Percentiles rank a stretch among this genome's conserved stretches.
phyloP scores from a whole-genome alignment of 1,139 yeast species.

The Candida dubliniensis region DNA sequence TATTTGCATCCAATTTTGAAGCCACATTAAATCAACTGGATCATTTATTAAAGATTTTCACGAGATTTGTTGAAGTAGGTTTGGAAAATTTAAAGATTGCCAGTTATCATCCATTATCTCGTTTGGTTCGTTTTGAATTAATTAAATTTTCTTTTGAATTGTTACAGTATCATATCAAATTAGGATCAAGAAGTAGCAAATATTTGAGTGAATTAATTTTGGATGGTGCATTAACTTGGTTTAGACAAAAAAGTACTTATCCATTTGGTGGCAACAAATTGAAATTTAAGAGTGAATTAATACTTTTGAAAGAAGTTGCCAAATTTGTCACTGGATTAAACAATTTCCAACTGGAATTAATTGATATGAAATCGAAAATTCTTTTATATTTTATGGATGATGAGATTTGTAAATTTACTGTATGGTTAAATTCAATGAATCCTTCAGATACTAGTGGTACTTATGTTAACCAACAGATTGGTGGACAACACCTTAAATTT shows the following conservation, averaged over 20 bases:
- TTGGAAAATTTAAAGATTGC: slow-evolving; percentile 57
- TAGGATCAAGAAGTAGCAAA: slow-evolving; percentile 46
- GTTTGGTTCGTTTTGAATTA: slow-evolving; percentile 73
- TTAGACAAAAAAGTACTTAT: slow-evolving; percentile 58
- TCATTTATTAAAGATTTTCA: slow-evolving; percentile 68
- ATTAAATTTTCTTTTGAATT: slow-evolving; percentile 68
- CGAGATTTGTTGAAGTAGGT: slow-evolving; percentile 60
- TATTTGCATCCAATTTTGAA: slow-evolving; percentile 80
- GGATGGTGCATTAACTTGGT: slow-evolving; percentile 79
- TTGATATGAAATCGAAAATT: slow-evolving; percentile 50
- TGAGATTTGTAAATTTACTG: slow-evolving; percentile 68
- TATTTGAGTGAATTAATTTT: slow-evolving; percentile 53
- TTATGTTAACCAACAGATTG: slow-evolving; percentile 31
- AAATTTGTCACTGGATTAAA: slow-evolving; percentile 25
- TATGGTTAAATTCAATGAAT: slow-evolving; percentile 76
- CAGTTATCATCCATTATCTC: slow-evolving; percentile 78
- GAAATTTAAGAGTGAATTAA: slow-evolving; percentile 68
- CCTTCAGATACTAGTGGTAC: slow-evolving; percentile 45
- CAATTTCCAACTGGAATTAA: slow-evolving; percentile 22
- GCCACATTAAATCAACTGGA: slow-evolving; percentile 75
- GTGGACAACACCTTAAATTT: slow-evolving; percentile 36
- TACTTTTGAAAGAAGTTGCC: slow-evolving; percentile 56
- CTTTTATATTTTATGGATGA: slow-evolving; percentile 66
- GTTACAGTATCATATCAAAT: slow-evolving; percentile 52
- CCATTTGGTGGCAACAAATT: slow-evolving; percentile 85